These are phyloP conservation scores for Selaginella tamariscina DNA, from an alignment of 75 land plant species.

Conservation along the genomic window DNA sequence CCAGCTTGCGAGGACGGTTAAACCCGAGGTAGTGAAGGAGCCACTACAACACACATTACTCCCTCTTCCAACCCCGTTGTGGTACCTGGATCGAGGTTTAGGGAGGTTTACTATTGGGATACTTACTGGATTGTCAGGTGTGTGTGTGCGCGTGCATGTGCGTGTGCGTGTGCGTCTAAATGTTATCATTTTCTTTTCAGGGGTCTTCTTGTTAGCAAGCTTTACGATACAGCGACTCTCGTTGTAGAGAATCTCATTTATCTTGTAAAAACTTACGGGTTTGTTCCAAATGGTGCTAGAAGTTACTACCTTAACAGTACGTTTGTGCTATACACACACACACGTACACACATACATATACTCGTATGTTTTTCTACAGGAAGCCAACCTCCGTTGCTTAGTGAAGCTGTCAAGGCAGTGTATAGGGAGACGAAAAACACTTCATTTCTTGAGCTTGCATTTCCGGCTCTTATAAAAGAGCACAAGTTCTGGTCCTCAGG, in stretches of 20 bases:
- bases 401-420: slow-evolving; percentile 59
- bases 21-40: slow-evolving; percentile 24
- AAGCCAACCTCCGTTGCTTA: slow-evolving; percentile 90
- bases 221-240: slow-evolving; percentile 66
- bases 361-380: slow-evolving; percentile 11
- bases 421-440: slow-evolving; percentile 41
- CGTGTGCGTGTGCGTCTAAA: too few species aligned
- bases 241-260: slow-evolving; percentile 65
- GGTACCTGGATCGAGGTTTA: slow-evolving; percentile 73
- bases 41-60: slow-evolving; percentile 66
- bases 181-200: slow-evolving; percentile 32
- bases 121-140: slow-evolving; percentile 93
- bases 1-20: slow-evolving; percentile 45
- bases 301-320: slow-evolving; percentile 74
- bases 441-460: slow-evolving; percentile 36
- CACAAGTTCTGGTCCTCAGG: slow-evolving; percentile 76
- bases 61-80: slow-evolving; percentile 45
- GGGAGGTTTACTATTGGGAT: slow-evolving; percentile 98
- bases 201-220: slow-evolving; percentile 78
- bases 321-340: not conserved
- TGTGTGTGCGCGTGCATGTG: not conserved
- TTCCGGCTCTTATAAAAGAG: slow-evolving; percentile 60
- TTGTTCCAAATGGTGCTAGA: slow-evolving; percentile 90
- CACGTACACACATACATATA: not conserved
- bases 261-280: slow-evolving; percentile 47